Percentiles rank a stretch among this genome's conserved stretches.
These are phyloP conservation scores for Amylocystis lapponica DNA, from an alignment of 768 basidiomycete genomes.

Conservation along the genomic window DNA sequence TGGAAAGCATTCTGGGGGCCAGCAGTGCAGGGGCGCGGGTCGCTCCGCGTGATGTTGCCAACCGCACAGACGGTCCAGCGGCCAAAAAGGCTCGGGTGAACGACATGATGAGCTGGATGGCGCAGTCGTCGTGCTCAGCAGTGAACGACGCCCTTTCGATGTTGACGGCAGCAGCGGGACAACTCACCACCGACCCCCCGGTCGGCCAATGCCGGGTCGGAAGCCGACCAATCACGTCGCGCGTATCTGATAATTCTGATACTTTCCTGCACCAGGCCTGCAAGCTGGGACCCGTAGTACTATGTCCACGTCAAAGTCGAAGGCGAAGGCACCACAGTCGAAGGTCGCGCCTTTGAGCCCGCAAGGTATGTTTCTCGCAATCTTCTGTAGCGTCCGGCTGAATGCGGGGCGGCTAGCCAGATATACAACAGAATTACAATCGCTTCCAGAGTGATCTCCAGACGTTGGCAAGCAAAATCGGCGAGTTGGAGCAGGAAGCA, in stretches of 20 bases:
- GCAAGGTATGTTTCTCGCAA: constrained; percentile 53
- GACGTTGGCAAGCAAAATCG: constrained; percentile 88
- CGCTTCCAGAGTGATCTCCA: constrained; percentile 86
- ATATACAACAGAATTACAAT: constrained; percentile 78
- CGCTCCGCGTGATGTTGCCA: constrained; percentile 26
- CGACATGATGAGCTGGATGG: constrained; percentile 43
- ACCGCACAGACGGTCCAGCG: constrained; percentile 46
- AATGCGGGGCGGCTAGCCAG: constrained; percentile 41
- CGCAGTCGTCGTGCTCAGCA: constrained; percentile 33
- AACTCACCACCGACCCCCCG: constrained; percentile 19
- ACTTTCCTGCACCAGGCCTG: constrained; percentile 5
- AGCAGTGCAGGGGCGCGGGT: constrained; percentile 31
- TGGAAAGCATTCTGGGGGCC: constrained; percentile 49
- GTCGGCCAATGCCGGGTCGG: constrained; percentile 23
- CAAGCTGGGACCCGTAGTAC: constrained; percentile 11
- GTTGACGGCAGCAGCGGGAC: constrained; percentile 20
- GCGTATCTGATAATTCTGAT: constrained; percentile 20
- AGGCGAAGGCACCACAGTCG: constrained; percentile 45
- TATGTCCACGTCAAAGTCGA: constrained; percentile 56
- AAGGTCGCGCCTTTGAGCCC: constrained; percentile 57
- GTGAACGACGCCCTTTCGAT: constrained; percentile 17
- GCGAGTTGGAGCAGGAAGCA: constrained; percentile 91
- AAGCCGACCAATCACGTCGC: constrained; percentile 41
- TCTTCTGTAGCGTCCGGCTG: neutral
- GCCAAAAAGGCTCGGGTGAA: constrained; percentile 47